These are phyloP conservation scores for Kodamaea sp. DNA, from an alignment of 1,139 yeast species.

Conservation along the genomic window DNA sequence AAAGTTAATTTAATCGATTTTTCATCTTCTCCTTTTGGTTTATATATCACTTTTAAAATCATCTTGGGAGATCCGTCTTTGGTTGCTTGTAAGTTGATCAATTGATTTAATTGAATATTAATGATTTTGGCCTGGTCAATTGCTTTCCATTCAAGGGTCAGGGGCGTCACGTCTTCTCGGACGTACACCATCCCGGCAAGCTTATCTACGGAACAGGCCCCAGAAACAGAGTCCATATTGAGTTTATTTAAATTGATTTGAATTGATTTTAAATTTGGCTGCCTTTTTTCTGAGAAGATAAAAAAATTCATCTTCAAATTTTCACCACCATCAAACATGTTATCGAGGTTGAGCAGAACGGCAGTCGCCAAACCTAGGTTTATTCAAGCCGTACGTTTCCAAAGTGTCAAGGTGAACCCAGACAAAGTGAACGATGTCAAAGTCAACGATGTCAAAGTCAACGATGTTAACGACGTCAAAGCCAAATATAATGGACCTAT, in stretches of 20 bases:
- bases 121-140: conserved; percentile 54
- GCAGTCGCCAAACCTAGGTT: not conserved
- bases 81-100: conserved; percentile 69
- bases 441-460: too few species aligned
- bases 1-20: conserved; percentile 58
- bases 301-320: conserved; percentile 1
- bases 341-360: not conserved
- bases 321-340: not conserved
- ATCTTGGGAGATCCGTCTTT: conserved; percentile 67
- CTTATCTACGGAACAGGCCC: conserved; percentile 68
- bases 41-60: conserved; percentile 58
- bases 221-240: conserved; percentile 41
- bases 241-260: not conserved
- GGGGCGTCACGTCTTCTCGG: conserved; percentile 64
- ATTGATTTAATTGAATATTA: conserved; percentile 48
- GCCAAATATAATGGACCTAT: conserved; percentile 31
- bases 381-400: not conserved
- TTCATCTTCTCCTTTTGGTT: conserved; percentile 34
- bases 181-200: conserved; percentile 64
- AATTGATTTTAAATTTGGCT: not conserved
- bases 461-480: not conserved
- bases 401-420: conserved; percentile 2
- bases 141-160: conserved; percentile 66
- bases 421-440: too few species aligned
- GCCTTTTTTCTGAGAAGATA: not conserved